Evolutionary conservation across 352 stramenopile species (phyloP).

Genomic region (Pythium plurisporium): DNA sequence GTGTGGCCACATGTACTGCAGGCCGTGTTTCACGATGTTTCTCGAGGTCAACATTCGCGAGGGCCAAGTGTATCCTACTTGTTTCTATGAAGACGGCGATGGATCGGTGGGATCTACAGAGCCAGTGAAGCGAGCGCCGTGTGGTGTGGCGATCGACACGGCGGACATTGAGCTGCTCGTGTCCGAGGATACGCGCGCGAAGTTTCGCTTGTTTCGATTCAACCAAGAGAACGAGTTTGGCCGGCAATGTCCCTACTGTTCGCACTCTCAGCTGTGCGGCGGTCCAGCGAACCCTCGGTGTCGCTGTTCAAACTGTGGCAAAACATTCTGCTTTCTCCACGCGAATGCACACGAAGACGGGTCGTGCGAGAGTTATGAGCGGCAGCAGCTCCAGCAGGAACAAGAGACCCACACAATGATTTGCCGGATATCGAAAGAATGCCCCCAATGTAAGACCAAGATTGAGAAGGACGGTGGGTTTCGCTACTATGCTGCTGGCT

Average conservation of each 20-base stretch:
- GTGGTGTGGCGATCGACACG: background rate
- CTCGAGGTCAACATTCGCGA: constrained; percentile 63
- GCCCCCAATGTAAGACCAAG: constrained; percentile 41
- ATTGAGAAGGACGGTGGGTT: constrained; percentile 50
- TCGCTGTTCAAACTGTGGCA: constrained; percentile 33
- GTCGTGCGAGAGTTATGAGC: constrained; percentile 64
- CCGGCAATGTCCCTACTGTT: constrained; percentile 56
- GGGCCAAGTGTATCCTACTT: constrained; percentile 64
- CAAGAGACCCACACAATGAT: constrained; percentile 34
- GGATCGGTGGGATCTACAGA: no score
- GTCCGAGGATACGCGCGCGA: constrained; percentile 41
- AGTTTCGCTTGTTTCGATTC: constrained; percentile 85
- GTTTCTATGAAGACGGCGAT: constrained; percentile 44
- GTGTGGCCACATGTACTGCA: constrained; percentile 52
- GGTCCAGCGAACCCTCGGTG: constrained; percentile 40
- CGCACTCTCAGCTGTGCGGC: constrained; percentile 48
- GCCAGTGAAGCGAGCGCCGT: background rate
- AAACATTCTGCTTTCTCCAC: constrained; percentile 86
- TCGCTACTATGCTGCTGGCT: background rate
- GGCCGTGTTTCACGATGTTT: constrained; percentile 45
- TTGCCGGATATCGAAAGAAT: constrained; percentile 38
- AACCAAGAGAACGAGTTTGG: constrained; percentile 65
- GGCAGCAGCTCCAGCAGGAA: constrained; percentile 7
- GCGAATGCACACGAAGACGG: constrained; percentile 69
- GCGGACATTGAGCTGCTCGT: constrained; percentile 47